Evolutionary conservation across 345 rosid genomes (phyloP).

Genomic region (Streptanthus diversifolius): DNA sequence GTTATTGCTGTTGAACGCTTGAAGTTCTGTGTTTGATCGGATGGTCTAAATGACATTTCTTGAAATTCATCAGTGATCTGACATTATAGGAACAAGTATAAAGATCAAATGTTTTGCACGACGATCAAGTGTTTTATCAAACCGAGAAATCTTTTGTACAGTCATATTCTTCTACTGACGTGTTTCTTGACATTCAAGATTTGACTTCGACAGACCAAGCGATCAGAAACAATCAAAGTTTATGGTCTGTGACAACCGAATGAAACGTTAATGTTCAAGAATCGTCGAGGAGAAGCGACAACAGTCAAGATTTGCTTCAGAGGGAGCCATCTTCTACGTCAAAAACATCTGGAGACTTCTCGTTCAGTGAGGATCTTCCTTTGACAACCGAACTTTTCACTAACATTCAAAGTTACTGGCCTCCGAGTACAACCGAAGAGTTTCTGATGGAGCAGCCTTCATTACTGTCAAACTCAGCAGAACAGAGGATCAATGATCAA

Average conservation of each 20-base stretch:
- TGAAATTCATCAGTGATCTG: not conserved
- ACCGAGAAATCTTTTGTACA: not conserved
- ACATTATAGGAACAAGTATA: no score
- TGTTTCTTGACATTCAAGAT: not conserved
- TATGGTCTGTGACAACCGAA: not conserved
- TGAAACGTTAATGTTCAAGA: not conserved
- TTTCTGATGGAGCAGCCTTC: not conserved
- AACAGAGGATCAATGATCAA: not conserved
- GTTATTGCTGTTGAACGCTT: not conserved
- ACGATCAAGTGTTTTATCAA: constrained; percentile 2
- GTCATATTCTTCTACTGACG: not conserved
- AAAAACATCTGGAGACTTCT: not conserved
- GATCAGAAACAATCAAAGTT: not conserved
- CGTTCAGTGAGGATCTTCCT: not conserved
- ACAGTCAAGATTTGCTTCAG: not conserved
- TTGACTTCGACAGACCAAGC: not conserved
- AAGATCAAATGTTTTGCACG: not conserved
- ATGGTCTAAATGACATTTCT: not conserved
- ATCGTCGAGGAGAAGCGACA: not conserved
- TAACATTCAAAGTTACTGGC: not conserved
- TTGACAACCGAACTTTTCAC: not conserved
- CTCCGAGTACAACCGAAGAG: no score
- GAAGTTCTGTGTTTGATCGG: not conserved
- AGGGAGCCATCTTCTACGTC: not conserved
- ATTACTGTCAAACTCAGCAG: not conserved